Evolutionary conservation across 2,329 filamentous ascomycete genomes (phyloP).

Genomic region (Diaporthe vaccinii): DNA sequence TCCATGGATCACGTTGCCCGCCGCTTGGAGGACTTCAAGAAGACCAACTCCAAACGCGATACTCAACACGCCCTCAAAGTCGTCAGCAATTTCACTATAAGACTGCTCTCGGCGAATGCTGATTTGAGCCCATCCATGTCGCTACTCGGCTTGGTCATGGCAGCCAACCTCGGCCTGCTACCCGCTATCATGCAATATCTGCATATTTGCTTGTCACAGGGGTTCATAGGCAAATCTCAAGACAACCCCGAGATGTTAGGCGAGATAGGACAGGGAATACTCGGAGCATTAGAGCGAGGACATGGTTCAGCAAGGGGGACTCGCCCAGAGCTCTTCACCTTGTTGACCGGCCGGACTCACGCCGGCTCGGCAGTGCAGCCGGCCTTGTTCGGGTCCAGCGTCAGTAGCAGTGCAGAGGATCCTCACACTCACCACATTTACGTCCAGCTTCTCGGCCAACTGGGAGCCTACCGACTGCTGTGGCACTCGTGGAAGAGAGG

Average conservation of each 20-base stretch:
- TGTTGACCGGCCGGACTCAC: slow-evolving; percentile 42
- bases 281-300: slow-evolving; percentile 32
- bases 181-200: slow-evolving; percentile 43
- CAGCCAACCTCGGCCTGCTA: slow-evolving; percentile 37
- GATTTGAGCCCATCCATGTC: slow-evolving; percentile 39
- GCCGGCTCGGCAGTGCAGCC: slow-evolving; percentile 7
- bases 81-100: slow-evolving; percentile 57
- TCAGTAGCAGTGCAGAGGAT: background rate
- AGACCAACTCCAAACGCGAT: background rate
- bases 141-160: slow-evolving; percentile 41
- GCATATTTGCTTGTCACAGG: slow-evolving; percentile 34
- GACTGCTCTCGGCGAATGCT: slow-evolving; percentile 46
- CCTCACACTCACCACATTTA: slow-evolving; percentile 26
- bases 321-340: slow-evolving; percentile 42
- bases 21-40: background rate
- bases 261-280: slow-evolving; percentile 2
- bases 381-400: slow-evolving; percentile 35
- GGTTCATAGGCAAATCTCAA: slow-evolving; percentile 5
- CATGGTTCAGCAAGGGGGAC: slow-evolving; percentile 25
- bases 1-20: slow-evolving; percentile 23
- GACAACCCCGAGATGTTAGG: background rate
- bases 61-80: slow-evolving; percentile 49
- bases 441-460: slow-evolving; percentile 42
- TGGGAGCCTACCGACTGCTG: slow-evolving; percentile 42
- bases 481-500: slow-evolving; percentile 35